Evolutionary conservation across 1,284 basidiomycete species (phyloP), one percentile per base, ranked within the genome.

Genomic region (Apiotrichum porosum): DNA sequence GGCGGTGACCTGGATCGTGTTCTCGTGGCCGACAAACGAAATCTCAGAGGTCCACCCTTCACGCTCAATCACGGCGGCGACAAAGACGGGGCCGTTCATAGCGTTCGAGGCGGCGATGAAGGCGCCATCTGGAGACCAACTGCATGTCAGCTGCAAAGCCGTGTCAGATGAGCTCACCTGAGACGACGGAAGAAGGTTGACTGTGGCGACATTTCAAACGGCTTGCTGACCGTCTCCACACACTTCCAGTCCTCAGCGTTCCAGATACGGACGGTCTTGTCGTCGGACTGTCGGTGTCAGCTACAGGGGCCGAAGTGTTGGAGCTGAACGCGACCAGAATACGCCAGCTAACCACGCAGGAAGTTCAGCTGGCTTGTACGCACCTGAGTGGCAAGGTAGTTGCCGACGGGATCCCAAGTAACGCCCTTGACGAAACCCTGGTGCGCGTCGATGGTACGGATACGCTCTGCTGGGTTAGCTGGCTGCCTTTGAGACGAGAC

Each of bases 121-220:
- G 8, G 90, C 88, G n/a, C 95, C 95, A 69, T 98, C 95, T 3
- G 94, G 94, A 1, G 93, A 95, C 95, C 94, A 99, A 63, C 92
- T 95, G 58, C 3, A 37, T 8, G 36, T 39, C 46, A 50, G 42
- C 23, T 48, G 1, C 32, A n/a, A n/a, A n/a, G n/a, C n/a, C n/a
- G n/a, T n/a, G 38, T 50, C 22, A 37, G 31, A 31, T 18, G 28
- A 36, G 65, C 78, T 36, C 53, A 88, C 90, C 88, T 91, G 18
- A 95, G 78, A 54, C 95, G 79, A 47, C 91, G 79, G 72, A 97
- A 97, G 77, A 97, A 98, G 3, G 91, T 97, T 57, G 86, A 89
- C 37, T 89, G 90, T 0, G 95, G 94, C 3, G 91, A 95, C 67
- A 88, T 85, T 57, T 86, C 83, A 62, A 98, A 98, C 0, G 93